Evolutionary conservation across 805 yeast species (phyloP).

Genomic region (Hemisphaericaspora nanyangensis): DNA sequence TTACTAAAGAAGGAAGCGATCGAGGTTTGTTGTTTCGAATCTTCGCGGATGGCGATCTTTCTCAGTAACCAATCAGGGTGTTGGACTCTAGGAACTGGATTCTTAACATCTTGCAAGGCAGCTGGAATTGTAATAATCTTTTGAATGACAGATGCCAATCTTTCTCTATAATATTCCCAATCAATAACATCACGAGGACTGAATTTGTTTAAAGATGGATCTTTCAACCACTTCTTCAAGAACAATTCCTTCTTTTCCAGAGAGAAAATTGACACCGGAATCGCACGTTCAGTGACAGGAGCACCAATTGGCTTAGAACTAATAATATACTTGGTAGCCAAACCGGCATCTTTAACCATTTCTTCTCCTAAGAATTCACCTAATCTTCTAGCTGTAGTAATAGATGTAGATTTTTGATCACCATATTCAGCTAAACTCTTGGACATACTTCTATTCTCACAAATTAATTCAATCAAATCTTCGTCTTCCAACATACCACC

Average conservation of each 20-base stretch:
- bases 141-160: slow-evolving; percentile 89
- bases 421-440: slow-evolving; percentile 87
- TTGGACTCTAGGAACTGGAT: slow-evolving; percentile 91
- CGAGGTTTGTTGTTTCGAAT: slow-evolving; percentile 68
- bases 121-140: slow-evolving; percentile 97
- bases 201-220: slow-evolving; percentile 68
- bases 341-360: slow-evolving; percentile 94
- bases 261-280: slow-evolving; percentile 93
- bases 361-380: slow-evolving; percentile 95
- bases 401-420: slow-evolving; percentile 87
- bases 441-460: slow-evolving; percentile 95
- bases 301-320: slow-evolving; percentile 77
- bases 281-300: slow-evolving; percentile 93
- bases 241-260: slow-evolving; percentile 79
- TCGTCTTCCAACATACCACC: slow-evolving; percentile 89
- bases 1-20: slow-evolving; percentile 54
- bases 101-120: slow-evolving; percentile 78
- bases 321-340: slow-evolving; percentile 91
- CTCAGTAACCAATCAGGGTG: slow-evolving; percentile 92
- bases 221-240: slow-evolving; percentile 82
- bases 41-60: slow-evolving; percentile 56
- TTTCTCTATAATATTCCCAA: slow-evolving; percentile 89
- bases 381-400: slow-evolving; percentile 88
- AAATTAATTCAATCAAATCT: slow-evolving; percentile 89
- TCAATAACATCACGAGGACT: slow-evolving; percentile 89